Base-by-base conservation (phyloP, 495 filamentous ascomycete species). In the Staphylotrichum longicolle region DNA sequence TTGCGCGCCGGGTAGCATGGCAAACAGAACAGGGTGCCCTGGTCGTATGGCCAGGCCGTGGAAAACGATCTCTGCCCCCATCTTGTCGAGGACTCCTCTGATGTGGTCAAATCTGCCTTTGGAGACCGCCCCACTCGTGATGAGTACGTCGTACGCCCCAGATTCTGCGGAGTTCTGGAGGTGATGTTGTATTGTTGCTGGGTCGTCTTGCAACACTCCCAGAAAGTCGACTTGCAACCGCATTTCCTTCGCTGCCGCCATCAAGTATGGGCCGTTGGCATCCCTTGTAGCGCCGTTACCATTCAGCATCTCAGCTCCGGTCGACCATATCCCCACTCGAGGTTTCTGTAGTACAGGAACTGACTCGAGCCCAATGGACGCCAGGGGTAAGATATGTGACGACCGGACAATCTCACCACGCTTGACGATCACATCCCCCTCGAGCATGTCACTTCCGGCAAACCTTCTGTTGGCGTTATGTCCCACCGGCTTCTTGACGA, bases 31-130 rank as follows among this genome's bases (percentile, higher is more conserved):
- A 4, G 52, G 52, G 14, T 54, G 52, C 0, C 52, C 52, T 3
- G 52, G 52, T 3, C 37, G 52, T 41, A 54, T 42, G 6, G 6
- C 7, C 15, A 54, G 39, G 7, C 52, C 52, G 20, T 54, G 52
- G 32, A 54, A 54, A 2, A 54, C 4, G 7, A 42, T 32, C 10
- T 54, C 37, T 7, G 37, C 39, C 15, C 15, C 52, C 37, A 54
- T 30, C 20, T 42, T 4, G 3, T 42, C 52, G n/a, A 54, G 37
- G 37, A 32, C 52, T 2, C 3, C 37, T 10, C 35, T 27, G 8
- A 54, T 11, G n/a, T 54, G 39, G 34, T 54, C 52, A 20, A 54
- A 54, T 10, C 20, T 20, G 35, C 52, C 52, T n/a, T 42, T 54
- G 7, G 52, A 54, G 5, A 54, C 52, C 3, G n/a, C 52, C 3